A percentile compares a stretch with the other conserved stretches of the same genome.
Conservation (phyloP, 768 basidiomycete species). For the Rhodotorula taiwanensis region DNA sequence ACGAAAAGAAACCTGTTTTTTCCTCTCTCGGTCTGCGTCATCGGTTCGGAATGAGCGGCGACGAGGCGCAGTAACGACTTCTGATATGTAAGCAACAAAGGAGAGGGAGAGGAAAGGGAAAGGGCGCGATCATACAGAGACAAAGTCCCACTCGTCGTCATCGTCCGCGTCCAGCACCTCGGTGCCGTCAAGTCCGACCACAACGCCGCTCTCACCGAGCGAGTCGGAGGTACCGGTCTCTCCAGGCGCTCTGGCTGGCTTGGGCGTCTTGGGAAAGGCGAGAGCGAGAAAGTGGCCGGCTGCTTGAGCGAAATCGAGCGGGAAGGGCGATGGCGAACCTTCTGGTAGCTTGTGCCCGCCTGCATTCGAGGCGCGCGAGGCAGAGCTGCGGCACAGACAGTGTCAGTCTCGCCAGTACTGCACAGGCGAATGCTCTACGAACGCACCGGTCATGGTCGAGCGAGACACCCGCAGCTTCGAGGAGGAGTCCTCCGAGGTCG, state of each 20-base stretch:
- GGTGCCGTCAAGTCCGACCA: not conserved
- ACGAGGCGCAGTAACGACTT: too few species aligned
- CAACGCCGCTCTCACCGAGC: slow-evolving; percentile 9
- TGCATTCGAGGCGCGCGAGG: not conserved
- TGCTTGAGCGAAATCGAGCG: slow-evolving; percentile 5
- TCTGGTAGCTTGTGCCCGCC: too few species aligned
- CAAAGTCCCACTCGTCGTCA: slow-evolving; percentile 14
- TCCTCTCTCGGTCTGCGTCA: not conserved
- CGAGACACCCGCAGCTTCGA: not conserved
- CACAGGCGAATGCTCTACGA: too few species aligned
- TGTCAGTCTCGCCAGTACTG: too few species aligned
- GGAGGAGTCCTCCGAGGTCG: slow-evolving; percentile 14
- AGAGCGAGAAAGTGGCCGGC: not conserved
- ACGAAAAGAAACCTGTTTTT: too few species aligned
- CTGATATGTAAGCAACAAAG: too few species aligned
- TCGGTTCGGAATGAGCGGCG: too few species aligned
- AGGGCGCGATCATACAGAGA: not conserved
- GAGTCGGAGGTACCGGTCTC: not conserved
- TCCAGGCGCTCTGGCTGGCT: not conserved
- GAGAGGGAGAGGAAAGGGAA: not conserved
- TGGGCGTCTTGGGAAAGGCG: slow-evolving; percentile 1
- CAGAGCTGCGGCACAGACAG: not conserved
- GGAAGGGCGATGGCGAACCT: too few species aligned
- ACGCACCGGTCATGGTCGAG: not conserved
- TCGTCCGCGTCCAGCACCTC: slow-evolving; percentile 10